Base-by-base conservation (phyloP, 495 filamentous ascomycete genomes). In the Podospora appendiculata region DNA sequence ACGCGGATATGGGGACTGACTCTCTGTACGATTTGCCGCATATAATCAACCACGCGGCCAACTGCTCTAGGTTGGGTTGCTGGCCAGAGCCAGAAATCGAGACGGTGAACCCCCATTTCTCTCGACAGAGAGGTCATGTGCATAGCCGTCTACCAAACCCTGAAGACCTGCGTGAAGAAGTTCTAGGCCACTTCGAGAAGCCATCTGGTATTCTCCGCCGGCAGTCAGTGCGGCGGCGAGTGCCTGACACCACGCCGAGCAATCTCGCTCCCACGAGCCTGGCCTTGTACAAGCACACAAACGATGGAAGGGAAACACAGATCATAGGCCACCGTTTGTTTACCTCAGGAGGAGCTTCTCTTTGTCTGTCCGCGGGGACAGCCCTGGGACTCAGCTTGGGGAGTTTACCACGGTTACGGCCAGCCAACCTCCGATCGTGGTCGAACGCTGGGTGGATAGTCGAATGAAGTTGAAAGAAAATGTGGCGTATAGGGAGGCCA, bases 201-300 rank as follows among this genome's bases (percentile, higher is more conserved):
- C 45, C 50, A 48, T n/a, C 48, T 53, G 51, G 58, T 34, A 57
- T 59, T 59, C 58, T 58, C 57, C 58, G 45, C 47, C 45, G 47
- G 36, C 36, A 38, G 36, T 38, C 10, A 13, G 41, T 18, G 41
- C 41, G 45, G 64, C 63, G 63, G 65, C 55, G 44, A 62, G 61
- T 64, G 70, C 61, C 63, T 66, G 62, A 63, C 63, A 67, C 64
- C 64, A 60, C 48, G 59, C 58, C 50, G 55, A 58, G 55, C 62
- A 58, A 64, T 62, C 53, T 59, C 65, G 60, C 48, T 58, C 57
- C 59, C 60, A 60, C 61, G 62, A 66, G 63, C 55, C 44, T 55
- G 50, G 59, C 40, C 47, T 58, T 56, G 60, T 64, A 62, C 60
- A 63, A 69, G 57, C 40, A 56, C 56, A 67, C 55, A 53, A 68